Percentiles rank a stretch among this genome's conserved stretches.
Evolutionary conservation across 129 eudicot species (phyloP).

Genomic region (Centella asiatica): DNA sequence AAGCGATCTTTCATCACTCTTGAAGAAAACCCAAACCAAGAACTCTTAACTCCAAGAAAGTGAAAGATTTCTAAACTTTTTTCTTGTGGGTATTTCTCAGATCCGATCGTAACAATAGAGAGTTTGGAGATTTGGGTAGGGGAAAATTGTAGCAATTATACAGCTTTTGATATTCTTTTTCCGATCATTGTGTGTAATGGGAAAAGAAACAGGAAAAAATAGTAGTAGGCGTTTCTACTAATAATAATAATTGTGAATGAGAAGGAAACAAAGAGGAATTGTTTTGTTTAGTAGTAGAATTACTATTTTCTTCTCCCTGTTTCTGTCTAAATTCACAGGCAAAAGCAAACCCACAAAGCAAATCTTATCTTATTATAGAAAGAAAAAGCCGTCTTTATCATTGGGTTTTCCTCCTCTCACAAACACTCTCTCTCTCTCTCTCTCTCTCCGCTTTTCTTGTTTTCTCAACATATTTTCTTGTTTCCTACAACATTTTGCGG

Average conservation of each 20-base stretch:
- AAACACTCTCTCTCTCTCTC: not conserved
- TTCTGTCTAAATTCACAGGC: not conserved
- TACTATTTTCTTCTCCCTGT: not conserved
- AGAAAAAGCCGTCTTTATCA: constrained; percentile 1
- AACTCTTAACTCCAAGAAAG: constrained; percentile 20
- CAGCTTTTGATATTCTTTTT: not conserved
- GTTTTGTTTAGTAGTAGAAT: not conserved
- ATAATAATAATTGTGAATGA: not conserved
- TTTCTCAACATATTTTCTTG: not conserved
- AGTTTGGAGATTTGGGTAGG: constrained; percentile 2
- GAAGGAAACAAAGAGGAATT: not conserved
- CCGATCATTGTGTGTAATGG: not conserved
- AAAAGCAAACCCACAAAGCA: not conserved
- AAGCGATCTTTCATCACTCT: constrained; percentile 27
- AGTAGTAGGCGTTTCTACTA: no score
- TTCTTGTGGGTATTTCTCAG: constrained; percentile 10
- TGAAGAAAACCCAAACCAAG: not conserved
- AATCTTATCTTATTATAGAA: not conserved
- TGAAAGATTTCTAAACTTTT: constrained; percentile 20
- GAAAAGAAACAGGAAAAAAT: not conserved
- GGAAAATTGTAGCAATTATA: no score
- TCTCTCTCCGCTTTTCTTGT: not conserved
- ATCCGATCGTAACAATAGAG: constrained; percentile 29
- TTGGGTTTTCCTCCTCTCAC: constrained; percentile 6
- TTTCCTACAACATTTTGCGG: not conserved